phyloP scores from a whole-genome alignment of 192 early-diverging fungal species.

The Umbelopsis sp. region DNA sequence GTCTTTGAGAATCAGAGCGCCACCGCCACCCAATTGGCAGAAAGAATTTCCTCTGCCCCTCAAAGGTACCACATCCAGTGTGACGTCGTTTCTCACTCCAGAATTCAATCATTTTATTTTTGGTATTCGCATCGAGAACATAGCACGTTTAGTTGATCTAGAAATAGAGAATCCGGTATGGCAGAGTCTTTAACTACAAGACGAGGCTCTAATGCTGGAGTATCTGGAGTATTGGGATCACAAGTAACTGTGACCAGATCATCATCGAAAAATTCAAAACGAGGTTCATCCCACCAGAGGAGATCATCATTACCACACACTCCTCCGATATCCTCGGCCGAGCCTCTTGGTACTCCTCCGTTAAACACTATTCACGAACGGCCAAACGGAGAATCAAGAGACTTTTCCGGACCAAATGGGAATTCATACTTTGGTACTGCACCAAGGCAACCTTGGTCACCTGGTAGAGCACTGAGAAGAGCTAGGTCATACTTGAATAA shows the following conservation, averaged over 20 bases:
- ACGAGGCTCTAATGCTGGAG: conserved; percentile 13
- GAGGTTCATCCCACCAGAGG: conserved; percentile 28
- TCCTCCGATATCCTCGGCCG: neutral
- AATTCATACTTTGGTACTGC: conserved; percentile 1
- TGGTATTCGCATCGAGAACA: neutral
- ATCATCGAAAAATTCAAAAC: conserved; percentile 27
- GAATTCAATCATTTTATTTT: neutral
- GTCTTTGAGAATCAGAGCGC: too few relatives aligned
- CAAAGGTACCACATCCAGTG: neutral
- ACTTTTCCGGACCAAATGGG: neutral
- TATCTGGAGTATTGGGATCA: neutral
- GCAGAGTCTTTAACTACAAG: conserved; percentile 10
- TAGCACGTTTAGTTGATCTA: neutral
- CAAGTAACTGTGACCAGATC: conserved; percentile 25
- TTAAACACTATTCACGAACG: conserved; percentile 1
- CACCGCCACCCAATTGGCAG: neutral
- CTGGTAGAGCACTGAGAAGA: neutral
- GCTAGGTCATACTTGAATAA: conserved; percentile 1
- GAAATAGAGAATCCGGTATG: neutral
- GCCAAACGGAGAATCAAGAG: neutral
- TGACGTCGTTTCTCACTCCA: conserved; percentile 12
- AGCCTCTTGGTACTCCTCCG: conserved; percentile 4
- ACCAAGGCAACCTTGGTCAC: neutral
- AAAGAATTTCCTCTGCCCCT: neutral
- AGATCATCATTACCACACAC: conserved; percentile 23